Conservation (phyloP, 176 grass and related monocot species). For the Rhynchospora breviuscula region DNA sequence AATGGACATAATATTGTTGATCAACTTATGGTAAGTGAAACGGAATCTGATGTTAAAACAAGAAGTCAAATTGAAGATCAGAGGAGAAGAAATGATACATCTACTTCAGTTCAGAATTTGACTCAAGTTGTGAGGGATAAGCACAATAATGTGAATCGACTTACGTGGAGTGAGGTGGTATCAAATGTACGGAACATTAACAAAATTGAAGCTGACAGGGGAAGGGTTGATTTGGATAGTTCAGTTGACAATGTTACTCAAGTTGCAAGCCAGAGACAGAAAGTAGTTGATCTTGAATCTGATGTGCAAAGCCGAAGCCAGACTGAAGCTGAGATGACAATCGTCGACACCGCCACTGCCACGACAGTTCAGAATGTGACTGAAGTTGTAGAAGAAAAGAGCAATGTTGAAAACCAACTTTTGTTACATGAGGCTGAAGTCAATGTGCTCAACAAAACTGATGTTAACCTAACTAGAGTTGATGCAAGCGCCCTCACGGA, state of each 20-base stretch:
- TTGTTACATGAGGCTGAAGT: constrained; percentile 42
- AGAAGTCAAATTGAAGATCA: constrained; percentile 33
- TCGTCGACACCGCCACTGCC: constrained; percentile 32
- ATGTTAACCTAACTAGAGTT: constrained; percentile 41
- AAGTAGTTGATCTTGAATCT: constrained; percentile 30
- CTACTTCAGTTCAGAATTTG: constrained; percentile 43
- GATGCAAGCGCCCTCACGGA: constrained; percentile 5
- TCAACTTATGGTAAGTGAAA: constrained; percentile 20
- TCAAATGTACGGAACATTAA: constrained; percentile 23
- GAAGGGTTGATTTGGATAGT: constrained; percentile 28
- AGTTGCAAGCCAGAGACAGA: constrained; percentile 32
- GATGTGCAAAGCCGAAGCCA: constrained; percentile 42
- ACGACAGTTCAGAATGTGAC: constrained; percentile 37
- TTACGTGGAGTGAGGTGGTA: constrained; percentile 23
- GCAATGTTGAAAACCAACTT: constrained; percentile 48
- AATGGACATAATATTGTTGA: constrained; percentile 36
- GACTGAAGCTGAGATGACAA: constrained; percentile 34
- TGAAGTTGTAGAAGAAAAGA: constrained; percentile 56
- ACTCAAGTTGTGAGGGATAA: constrained; percentile 34
- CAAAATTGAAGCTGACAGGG: constrained; percentile 33
- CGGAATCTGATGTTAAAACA: constrained; percentile 23
- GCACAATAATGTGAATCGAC: constrained; percentile 31
- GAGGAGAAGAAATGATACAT: constrained; percentile 28
- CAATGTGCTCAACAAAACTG: constrained; percentile 43
- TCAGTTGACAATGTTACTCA: constrained; percentile 44